Evolutionary conservation across 2,329 filamentous ascomycete genomes (phyloP), one percentile per base, ranked within the genome.

Genomic region (Penicillium hordei): DNA sequence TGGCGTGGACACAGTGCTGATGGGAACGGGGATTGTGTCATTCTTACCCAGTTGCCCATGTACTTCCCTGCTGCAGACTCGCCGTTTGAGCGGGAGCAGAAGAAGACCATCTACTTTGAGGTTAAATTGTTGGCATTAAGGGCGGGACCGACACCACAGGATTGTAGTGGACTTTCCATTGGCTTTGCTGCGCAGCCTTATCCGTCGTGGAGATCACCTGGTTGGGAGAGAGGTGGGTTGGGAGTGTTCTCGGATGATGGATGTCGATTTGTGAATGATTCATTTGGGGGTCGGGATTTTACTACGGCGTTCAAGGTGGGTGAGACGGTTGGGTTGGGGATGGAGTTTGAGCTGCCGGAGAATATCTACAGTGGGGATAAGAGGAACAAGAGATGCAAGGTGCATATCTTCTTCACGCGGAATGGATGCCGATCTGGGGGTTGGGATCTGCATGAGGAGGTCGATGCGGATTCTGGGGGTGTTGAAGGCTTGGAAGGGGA

Each of bases 401-500:
- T 82, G 10, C 75, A 83, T 19, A 78, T 85, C 0, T 87, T 87
- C 65, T 83, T 87, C 59, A 87, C 85, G 7, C 73, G 84, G 19
- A 80, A 86, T 67, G 85, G 85, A 5, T 71, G 70, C 59, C 74
- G 70, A 53, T 79, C 75, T 21, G 81, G 79, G 0, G 75, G 76
- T 2, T 88, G 85, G 85, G 76, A 86, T 70, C 72, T 87, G 29
- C 81, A 86, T 61, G 84, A 87, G 68, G 82, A 87, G 70, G 65
- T 79, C 43, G 85, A 87, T 70, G 69, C 68, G 48, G 78, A 81
- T 65, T 58, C 86, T 80, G 65, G 88, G 77, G 48, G 85, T 80
- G 40, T 89, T 79, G 29, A 85, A 82, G 64, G 89, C 78, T 70
- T 91, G 80, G 71, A 91, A 86, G 67, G 89, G 78, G 69, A 91